These are phyloP conservation scores for Nigrospora oryzae DNA, from an alignment of 2,329 filamentous ascomycete genomes.

Conservation along the genomic window DNA sequence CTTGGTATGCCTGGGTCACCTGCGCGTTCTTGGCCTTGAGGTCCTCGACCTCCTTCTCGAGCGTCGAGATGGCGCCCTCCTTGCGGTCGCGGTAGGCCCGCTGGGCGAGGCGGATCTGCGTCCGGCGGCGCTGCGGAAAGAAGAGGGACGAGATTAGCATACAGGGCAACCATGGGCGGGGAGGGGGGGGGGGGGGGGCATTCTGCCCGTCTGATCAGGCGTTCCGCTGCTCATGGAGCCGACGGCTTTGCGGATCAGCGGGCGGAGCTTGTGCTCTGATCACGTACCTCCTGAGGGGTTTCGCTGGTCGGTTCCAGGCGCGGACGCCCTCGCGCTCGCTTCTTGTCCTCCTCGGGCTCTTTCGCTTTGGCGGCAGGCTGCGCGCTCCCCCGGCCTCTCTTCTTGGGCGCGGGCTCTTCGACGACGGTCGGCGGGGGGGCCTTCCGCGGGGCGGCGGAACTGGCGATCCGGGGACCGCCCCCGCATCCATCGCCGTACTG, in stretches of 20 bases:
- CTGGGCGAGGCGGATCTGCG: constrained; percentile 81
- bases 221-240: too few relatives aligned
- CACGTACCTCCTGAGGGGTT: constrained; percentile 68
- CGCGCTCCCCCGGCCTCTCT: constrained; percentile 21
- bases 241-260: too few relatives aligned
- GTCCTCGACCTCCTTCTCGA: constrained; percentile 61
- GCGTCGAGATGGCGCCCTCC: constrained; percentile 66
- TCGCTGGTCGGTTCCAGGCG: constrained; percentile 70
- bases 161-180: neutral
- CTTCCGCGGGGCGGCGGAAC: constrained; percentile 9
- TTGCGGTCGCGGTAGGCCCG: constrained; percentile 79
- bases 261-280: too few relatives aligned
- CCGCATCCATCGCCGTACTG: constrained; percentile 29
- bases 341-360: constrained; percentile 38
- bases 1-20: constrained; percentile 65
- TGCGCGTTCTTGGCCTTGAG: constrained; percentile 63
- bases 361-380: constrained; percentile 19
- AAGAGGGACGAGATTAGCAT: constrained; percentile 7
- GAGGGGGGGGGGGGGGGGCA: neutral
- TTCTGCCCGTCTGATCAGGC: constrained; percentile 1
- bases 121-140: constrained; percentile 59
- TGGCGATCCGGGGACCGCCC: constrained; percentile 8
- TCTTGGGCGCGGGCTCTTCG: constrained; percentile 14
- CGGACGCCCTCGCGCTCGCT: constrained; percentile 64
- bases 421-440: constrained; percentile 6